Evolutionary conservation across 805 yeast genomes (phyloP), one percentile per base, ranked within the genome.

Genomic region (Wickerhamomyces hampshirensis): DNA sequence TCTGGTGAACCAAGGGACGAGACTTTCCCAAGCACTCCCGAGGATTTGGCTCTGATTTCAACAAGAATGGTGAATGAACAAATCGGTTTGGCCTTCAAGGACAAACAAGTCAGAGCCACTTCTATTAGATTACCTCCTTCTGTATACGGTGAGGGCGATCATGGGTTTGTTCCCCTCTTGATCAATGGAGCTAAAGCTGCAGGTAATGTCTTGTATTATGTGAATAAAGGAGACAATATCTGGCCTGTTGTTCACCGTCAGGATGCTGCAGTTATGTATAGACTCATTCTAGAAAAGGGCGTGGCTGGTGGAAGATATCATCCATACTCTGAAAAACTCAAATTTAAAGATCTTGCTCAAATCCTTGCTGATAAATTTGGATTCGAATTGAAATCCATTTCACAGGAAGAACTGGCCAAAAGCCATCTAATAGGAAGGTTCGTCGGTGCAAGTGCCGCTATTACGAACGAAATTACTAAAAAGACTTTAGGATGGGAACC

Each of bases 221-320:
- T 60, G 7, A 74, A 67, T 12, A 63, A 58, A 19, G 66, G 64
- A 5, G 33, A 42, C 7, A 53, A 48, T 36, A 35, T 31, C 6
- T 64, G 68, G 66, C 35, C 62, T 3, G 58, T 63, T 4, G 60
- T 57, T 15, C 53, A 60, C 30, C 47, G 48, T 4, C 15, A 26
- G 2, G 71, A 66, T 53, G 62, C 62, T 13, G 69, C 64, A 6
- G 35, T 17, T 3, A 30, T 63, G 15, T 63, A 35, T 50, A 26
- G 53, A 23, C 27, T 50, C 36, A 61, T 56, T 39, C 31, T 58
- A 32, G 49, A 55, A 29, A 46, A 49, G 33, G 51, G 56, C 14
- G 31, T 37, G 27, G 47, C 63, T 34, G 56, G 61, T 29, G 36
- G 35, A 28, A 46, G 43, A 38, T 50, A 50, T 37, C 52, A 60